Evolutionary conservation across 1,284 basidiomycete genomes (phyloP), one percentile per base, ranked within the genome.

Genomic region (Phylloboletellus chloephorus): DNA sequence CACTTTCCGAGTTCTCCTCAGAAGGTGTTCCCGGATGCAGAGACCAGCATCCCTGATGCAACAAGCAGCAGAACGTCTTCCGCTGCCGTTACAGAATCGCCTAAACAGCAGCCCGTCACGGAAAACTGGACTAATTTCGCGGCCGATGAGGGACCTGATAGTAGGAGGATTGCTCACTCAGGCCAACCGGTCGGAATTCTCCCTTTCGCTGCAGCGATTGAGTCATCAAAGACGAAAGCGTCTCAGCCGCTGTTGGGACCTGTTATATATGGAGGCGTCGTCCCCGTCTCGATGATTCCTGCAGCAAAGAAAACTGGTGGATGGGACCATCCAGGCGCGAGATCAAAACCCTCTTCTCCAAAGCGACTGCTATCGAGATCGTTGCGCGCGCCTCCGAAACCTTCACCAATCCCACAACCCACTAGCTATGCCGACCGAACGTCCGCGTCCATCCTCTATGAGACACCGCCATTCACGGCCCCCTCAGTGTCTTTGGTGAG

Each of bases 351-450:
- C 13, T 2, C 20, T 8, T 20, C 37, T 19, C 13, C 15, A 6
- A 35, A 49, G 21, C 55, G 53, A 3, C 43, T 43, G 3, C 29
- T 53, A 13, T 40, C 32, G 11, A 20, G 35, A 2, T 60, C 53
- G 2, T 52, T 56, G 1, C 48, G 57, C 5, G 53, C 56, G 20
- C 44, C 56, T 3, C n/a, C 36, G 5, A 16, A 31, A 7, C 15
- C 16, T 12, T 7, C 24, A 10, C 11, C 10, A 12, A 12, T 23
- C n/a, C 28, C 3, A 3, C 29, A 22, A 29, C 15, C 31, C 8
- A 4, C 30, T 3, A 6, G 7, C 5, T 2, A 26, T 16, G 10
- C 21, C 21, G 25, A 36, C 34, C 40, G 2, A n/a, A 7, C 16
- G 10, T n/a, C 38, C 13, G 31, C 7, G 13, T 9, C n/a, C n/a